Evolutionary conservation across 75 land plant genomes (phyloP), one percentile per base, ranked within the genome.

Genomic region (Azolla pinnata): DNA sequence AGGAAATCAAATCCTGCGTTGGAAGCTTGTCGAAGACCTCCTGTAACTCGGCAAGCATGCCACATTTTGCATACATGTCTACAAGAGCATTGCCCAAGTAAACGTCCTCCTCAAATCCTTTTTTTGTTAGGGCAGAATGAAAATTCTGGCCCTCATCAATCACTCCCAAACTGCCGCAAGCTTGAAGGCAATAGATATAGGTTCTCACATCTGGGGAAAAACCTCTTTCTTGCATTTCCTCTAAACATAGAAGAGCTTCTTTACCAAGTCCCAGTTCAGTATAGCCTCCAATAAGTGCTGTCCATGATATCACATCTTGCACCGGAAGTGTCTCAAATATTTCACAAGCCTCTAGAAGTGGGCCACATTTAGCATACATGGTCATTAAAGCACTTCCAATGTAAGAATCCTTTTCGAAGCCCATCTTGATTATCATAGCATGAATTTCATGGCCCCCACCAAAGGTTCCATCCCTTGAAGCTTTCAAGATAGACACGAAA

Each of bases 41-140:
- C n/a, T 42, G 55, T 27, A 81, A 78, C 68, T 63, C 62, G 14
- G 42, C 64, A 32, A 78, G 57, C 42, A 64, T 72, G 20, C 81
- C 81, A 46, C 81, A 81, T 42, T 67, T 81, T 1, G 76, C 67
- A 60, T 78, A 84, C 61, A 69, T 46, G 48, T 79, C 79, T 17
- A 85, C 45, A 44, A 29, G 2, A 21, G 28, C 61, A 74, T 68
- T 23, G 31, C 57, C 28, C 12, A 50, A 29, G 60, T 60, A 59
- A 57, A 52, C 34, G 31, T 56, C 67, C 12, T 29, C 29, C 23
- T 71, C 81, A 0, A 31, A 24, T 10, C 62, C 64, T 2, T 63
- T 9, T 23, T 79, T 68, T 0, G 64, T 67, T 2, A 51, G 59
- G 23, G 55, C 61, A 2, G 53, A 59, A 40, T 74, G 66, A 20